Percentiles rank a stretch among this genome's conserved stretches.
Conservation (phyloP, 2,329 filamentous ascomycete species). For the Ophiocordyceps camponoti-saundersi region DNA sequence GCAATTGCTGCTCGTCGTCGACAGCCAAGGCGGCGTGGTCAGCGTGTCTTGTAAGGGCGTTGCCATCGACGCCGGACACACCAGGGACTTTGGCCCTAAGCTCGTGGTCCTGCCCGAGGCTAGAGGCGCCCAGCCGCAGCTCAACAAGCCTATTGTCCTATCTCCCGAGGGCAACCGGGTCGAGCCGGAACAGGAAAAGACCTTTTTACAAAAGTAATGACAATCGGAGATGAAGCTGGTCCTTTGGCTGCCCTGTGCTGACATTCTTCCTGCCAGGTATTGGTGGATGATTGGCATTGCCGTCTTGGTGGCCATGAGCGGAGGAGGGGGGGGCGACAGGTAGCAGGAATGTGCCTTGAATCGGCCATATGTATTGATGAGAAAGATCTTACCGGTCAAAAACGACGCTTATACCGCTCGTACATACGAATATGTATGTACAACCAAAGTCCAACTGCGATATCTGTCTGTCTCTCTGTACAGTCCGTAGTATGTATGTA, state of each 20-base stretch:
- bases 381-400: not conserved
- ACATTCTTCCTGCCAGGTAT: constrained; percentile 28
- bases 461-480: too few species aligned
- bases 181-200: constrained; percentile 40
- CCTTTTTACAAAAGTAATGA: constrained; percentile 47
- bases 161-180: constrained; percentile 41
- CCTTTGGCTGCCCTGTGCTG: not conserved
- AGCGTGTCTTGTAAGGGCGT: constrained; percentile 38
- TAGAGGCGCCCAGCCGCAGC: constrained; percentile 35
- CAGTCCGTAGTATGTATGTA: too few species aligned
- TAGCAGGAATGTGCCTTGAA: constrained; percentile 13
- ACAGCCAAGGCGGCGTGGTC: constrained; percentile 24
- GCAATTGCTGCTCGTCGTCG: constrained; percentile 35
- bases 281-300: constrained; percentile 47
- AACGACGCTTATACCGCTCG: not conserved
- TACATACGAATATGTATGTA: not conserved
- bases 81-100: constrained; percentile 47
- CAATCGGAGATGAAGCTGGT: not conserved
- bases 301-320: constrained; percentile 33
- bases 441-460: too few species aligned
- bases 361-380: not conserved
- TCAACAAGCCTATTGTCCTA: constrained; percentile 48
- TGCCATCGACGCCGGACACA: constrained; percentile 44
- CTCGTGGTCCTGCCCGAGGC: constrained; percentile 29
- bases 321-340: constrained; percentile 33